Evolutionary conservation across 441 rosid species (phyloP).

Genomic region (Gossypium gossypioides): DNA sequence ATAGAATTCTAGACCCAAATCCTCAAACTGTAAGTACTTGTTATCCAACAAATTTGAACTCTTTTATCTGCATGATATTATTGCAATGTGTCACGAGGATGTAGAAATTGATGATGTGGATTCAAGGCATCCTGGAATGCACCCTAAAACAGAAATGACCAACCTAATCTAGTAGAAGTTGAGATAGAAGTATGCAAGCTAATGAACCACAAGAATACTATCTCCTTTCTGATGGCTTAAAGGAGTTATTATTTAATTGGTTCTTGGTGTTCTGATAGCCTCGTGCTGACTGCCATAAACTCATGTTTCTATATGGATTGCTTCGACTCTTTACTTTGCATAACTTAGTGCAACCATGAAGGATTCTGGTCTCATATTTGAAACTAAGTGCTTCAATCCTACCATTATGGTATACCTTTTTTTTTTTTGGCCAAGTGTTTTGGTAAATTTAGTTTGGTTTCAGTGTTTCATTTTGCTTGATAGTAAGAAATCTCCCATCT

Average conservation of each 20-base stretch:
- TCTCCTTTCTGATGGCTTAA: not conserved
- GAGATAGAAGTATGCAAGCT: not conserved
- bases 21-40: conserved; percentile 62
- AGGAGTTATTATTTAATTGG: conserved; percentile 1
- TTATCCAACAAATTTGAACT: not conserved
- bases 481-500: conserved; percentile 6
- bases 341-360: conserved; percentile 6
- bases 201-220: not conserved
- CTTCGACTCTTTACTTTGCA: not conserved
- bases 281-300: not conserved
- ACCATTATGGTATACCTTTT: not conserved
- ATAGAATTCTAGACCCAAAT: conserved; percentile 78
- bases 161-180: not conserved
- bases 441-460: not conserved
- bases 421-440: conserved; percentile 18
- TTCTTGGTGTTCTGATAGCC: not conserved
- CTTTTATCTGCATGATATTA: not conserved
- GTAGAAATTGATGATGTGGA: not conserved
- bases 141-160: not conserved
- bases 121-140: not conserved
- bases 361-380: conserved; percentile 7
- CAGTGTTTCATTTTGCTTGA: conserved; percentile 9
- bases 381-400: not conserved
- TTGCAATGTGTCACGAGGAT: not conserved
- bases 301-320: not conserved